Base-by-base conservation (phyloP, 441 rosid species). In the Populus hybrid region DNA sequence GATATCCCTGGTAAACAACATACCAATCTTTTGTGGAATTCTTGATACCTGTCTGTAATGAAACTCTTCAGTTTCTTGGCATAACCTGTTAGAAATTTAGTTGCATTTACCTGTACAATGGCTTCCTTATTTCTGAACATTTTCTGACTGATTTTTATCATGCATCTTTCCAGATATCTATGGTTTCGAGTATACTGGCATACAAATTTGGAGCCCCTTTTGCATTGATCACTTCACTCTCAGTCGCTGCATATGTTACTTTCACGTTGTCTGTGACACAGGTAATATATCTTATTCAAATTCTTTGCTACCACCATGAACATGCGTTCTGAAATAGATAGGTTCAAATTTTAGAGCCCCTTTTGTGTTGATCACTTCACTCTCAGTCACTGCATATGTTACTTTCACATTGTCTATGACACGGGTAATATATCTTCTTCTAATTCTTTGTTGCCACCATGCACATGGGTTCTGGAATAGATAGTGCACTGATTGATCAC, bases 181-280 rank as follows among this genome's bases (percentile, higher is more conserved):
- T 94, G 97, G 97, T 95, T 71, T 84, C 98, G 46, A 91, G 93
- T 67, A 92, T 95, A 79, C 82, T 95, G 82, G 97, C 97, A 35
- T 94, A 94, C 89, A 90, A 92, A n/a, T 95, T 86, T 73, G 98
- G 99, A 82, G 88, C 92, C 72, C 89, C 89, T 72, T 95, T 92
- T 81, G 95, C 92, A 0, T 89, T 87, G 89, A 90, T 92, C 76
- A 94, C 97, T 26, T 92, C 88, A 7, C 89, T 92, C 75, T 94
- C 97, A 5, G 97, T 91, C 70, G 90, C 88, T 76, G 92, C 93
- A 74, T 92, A 94, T 82, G 80, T 94, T 73, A 82, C 78, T 78
- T 95, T 95, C 84, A 94, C 99, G 28, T 87, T 94, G 79, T 82
- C 80, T 67, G 97, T 94, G 85, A 92, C 97, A 21, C 95, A 93